Conservation (phyloP, 495 filamentous ascomycete species). For the Aspergillus baeticus region DNA sequence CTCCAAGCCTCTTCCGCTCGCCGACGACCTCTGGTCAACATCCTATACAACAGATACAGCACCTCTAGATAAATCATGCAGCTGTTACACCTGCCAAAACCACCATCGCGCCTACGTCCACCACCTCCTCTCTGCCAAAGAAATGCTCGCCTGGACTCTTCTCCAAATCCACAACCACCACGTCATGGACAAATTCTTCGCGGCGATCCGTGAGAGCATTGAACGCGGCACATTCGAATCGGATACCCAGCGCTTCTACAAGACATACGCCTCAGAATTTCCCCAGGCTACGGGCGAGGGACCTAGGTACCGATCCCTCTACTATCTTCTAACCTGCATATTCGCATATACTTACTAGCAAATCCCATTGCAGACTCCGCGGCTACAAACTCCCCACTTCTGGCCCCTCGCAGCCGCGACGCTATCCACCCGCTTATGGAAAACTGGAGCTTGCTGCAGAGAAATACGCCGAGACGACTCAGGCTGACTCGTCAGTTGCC, state of each 20-base stretch:
- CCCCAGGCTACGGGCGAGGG: constrained; percentile 74
- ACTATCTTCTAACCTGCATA: background rate
- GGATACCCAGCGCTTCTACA: constrained; percentile 54
- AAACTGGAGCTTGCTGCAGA: constrained; percentile 50
- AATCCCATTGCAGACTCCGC: constrained; percentile 52
- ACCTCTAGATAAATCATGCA: constrained; percentile 61
- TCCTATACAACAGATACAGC: constrained; percentile 54
- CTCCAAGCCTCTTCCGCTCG: constrained; percentile 52
- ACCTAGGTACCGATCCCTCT: constrained; percentile 56
- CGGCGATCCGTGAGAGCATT: constrained; percentile 61
- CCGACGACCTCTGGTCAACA: constrained; percentile 69
- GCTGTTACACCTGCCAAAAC: constrained; percentile 78
- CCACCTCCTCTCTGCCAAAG: constrained; percentile 82
- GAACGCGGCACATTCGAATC: constrained; percentile 60
- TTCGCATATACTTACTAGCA: constrained; percentile 1
- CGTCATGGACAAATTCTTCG: constrained; percentile 71
- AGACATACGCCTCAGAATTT: constrained; percentile 62
- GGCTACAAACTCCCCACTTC: constrained; percentile 81
- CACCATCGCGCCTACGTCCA: constrained; percentile 87
- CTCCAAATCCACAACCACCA: constrained; percentile 88
- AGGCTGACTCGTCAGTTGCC: constrained; percentile 48
- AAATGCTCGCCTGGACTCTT: constrained; percentile 95
- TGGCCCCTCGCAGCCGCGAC: constrained; percentile 60
- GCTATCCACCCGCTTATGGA: constrained; percentile 66
- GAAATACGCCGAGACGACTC: constrained; percentile 49